Conservation (phyloP, 176 grass and related monocot genomes). For the Oryza nivara region DNA sequence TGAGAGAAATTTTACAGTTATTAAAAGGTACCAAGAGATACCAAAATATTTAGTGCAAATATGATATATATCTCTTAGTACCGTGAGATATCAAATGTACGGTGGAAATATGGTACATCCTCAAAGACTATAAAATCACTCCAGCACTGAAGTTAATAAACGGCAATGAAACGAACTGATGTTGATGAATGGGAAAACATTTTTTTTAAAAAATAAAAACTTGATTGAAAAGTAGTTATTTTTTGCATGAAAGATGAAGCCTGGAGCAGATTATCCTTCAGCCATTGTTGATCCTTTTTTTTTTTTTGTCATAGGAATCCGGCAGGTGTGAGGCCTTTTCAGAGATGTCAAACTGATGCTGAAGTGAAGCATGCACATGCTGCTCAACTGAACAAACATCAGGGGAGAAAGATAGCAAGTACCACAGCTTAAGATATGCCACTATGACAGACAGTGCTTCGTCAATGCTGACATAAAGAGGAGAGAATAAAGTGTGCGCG, state of each 20-base stretch:
- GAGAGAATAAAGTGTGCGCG: not conserved
- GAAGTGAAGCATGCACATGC: slow-evolving; percentile 1
- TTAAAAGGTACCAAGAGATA: no score
- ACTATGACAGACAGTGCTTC: not conserved
- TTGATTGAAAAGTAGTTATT: no score
- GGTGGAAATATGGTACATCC: no score
- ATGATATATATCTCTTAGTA: no score
- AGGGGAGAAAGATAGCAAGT: not conserved
- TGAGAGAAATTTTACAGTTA: no score
- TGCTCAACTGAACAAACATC: not conserved
- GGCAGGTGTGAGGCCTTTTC: not conserved
- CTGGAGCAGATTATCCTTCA: not conserved
- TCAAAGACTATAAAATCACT: no score
- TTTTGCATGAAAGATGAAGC: not conserved
- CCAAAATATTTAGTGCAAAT: no score
- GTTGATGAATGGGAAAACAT: not conserved
- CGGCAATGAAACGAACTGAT: not conserved
- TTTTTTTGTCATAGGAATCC: not conserved
- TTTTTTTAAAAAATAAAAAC: no score
- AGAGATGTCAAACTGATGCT: not conserved
- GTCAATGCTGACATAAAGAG: not conserved
- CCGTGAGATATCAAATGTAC: no score
- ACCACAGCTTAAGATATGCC: not conserved
- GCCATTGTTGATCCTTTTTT: not conserved
- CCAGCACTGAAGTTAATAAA: not conserved